Conservation (phyloP, 1,284 basidiomycete species). For the Xanthoconium separans region DNA sequence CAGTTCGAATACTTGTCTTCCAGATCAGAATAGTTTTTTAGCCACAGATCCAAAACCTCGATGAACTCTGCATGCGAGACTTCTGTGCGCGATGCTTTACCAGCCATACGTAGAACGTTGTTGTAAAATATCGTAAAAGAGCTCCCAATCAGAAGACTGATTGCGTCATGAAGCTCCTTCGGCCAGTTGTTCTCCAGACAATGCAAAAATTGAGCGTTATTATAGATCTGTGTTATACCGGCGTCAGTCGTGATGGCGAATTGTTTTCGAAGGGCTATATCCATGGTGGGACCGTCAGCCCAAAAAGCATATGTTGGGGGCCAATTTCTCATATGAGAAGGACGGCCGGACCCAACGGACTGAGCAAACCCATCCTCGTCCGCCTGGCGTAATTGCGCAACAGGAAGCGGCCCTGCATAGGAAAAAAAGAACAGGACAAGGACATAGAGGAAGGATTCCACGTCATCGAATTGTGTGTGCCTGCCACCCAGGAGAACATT, state of each 20-base stretch:
- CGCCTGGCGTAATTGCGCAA: neutral
- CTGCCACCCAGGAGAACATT: neutral
- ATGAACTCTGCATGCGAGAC: neutral
- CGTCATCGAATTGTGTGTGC: conserved; percentile 1
- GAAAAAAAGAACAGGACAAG: conserved; percentile 3
- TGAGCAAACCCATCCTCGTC: neutral
- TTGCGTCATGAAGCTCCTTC: neutral
- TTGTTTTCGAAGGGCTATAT: neutral
- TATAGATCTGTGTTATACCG: neutral
- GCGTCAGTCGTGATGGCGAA: neutral
- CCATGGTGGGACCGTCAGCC: neutral
- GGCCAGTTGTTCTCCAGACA: neutral
- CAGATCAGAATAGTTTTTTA: neutral
- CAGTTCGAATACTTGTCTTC: neutral
- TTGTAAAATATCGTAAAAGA: neutral
- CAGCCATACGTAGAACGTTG: neutral
- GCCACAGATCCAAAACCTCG: neutral
- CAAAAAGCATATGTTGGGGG: neutral
- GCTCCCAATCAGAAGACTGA: neutral
- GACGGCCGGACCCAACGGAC: neutral
- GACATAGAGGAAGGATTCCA: conserved; percentile 4
- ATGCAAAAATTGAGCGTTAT: neutral
- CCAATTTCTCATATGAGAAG: neutral
- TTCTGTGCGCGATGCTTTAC: neutral
- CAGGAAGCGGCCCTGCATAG: conserved; percentile 1